phyloP scores from a whole-genome alignment of 2,329 filamentous ascomycete species.

The Colletotrichum sp. region DNA sequence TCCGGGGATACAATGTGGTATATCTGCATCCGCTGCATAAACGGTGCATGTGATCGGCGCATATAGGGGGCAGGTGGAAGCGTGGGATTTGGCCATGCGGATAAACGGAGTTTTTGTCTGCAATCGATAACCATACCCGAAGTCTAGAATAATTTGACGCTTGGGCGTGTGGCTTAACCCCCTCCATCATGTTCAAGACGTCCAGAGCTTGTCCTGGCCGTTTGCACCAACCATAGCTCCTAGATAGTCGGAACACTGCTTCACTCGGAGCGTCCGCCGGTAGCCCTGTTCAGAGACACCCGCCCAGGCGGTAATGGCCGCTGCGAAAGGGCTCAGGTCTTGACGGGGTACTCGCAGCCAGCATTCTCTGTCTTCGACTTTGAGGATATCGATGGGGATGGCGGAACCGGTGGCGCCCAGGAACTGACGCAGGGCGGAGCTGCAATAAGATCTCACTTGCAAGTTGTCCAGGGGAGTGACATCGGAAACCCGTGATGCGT shows the following conservation, averaged over 20 bases:
- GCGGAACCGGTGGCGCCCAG: constrained; percentile 72
- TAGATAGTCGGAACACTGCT: constrained; percentile 68
- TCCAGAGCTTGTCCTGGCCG: constrained; percentile 54
- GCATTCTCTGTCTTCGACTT: constrained; percentile 57
- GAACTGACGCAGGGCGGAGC: constrained; percentile 68
- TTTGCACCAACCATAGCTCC: constrained; percentile 60
- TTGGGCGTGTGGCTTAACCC: not conserved
- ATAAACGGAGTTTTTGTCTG: constrained; percentile 23
- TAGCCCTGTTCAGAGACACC: constrained; percentile 47
- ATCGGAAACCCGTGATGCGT: constrained; percentile 17
- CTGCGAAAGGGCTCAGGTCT: constrained; percentile 65
- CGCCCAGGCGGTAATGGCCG: constrained; percentile 70
- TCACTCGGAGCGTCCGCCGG: constrained; percentile 59
- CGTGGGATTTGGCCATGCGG: constrained; percentile 15
- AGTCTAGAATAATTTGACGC: constrained; percentile 16
- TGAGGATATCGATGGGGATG: constrained; percentile 74
- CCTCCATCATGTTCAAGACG: constrained; percentile 39
- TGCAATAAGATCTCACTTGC: constrained; percentile 67
- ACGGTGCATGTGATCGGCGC: constrained; percentile 19
- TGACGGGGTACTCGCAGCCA: constrained; percentile 70
- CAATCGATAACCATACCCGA: constrained; percentile 12
- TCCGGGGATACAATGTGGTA: not conserved
- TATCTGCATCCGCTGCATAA: constrained; percentile 22
- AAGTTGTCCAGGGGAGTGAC: constrained; percentile 58
- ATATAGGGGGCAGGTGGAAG: constrained; percentile 15